phyloP scores from a whole-genome alignment of 345 rosid genomes.

The Cardiospermum halicacabum region DNA sequence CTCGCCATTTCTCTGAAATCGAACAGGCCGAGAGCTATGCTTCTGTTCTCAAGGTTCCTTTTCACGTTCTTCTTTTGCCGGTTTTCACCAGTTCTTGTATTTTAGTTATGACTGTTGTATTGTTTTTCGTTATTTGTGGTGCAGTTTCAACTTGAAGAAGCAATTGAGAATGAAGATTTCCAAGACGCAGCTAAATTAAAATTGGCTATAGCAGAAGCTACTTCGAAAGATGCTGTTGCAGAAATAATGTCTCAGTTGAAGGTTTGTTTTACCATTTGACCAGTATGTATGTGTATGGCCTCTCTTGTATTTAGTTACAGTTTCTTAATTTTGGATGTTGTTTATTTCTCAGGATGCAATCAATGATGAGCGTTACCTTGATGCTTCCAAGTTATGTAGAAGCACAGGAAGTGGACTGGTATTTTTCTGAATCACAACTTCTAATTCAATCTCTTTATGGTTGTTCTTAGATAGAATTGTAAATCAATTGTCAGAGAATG shows the following conservation, averaged over 20 bases:
- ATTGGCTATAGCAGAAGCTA: conserved; percentile 60
- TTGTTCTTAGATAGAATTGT: background rate
- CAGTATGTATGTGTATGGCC: background rate
- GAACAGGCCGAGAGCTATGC: conserved; percentile 73
- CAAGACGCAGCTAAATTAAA: conserved; percentile 81
- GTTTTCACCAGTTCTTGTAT: too few relatives aligned
- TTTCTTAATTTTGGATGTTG: conserved; percentile 15
- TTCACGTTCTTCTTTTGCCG: background rate
- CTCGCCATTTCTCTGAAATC: conserved; percentile 72
- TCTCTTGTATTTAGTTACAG: conserved; percentile 7
- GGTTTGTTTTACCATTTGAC: too few relatives aligned
- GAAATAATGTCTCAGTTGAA: conserved; percentile 76
- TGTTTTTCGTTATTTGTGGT: background rate
- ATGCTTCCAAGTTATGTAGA: conserved; percentile 75
- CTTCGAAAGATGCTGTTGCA: conserved; percentile 63
- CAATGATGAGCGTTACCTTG: conserved; percentile 77
- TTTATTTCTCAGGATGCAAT: conserved; percentile 56
- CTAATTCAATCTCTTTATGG: background rate
- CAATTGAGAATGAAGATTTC: conserved; percentile 84
- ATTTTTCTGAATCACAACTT: conserved; percentile 16
- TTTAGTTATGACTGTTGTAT: too few relatives aligned
- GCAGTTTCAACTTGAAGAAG: conserved; percentile 90
- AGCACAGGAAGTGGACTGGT: conserved; percentile 90
- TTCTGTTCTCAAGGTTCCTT: conserved; percentile 70
- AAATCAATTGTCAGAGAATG: background rate